phyloP scores from a whole-genome alignment of 2,329 filamentous ascomycete species.

The Cucurbitaria berberidis region DNA sequence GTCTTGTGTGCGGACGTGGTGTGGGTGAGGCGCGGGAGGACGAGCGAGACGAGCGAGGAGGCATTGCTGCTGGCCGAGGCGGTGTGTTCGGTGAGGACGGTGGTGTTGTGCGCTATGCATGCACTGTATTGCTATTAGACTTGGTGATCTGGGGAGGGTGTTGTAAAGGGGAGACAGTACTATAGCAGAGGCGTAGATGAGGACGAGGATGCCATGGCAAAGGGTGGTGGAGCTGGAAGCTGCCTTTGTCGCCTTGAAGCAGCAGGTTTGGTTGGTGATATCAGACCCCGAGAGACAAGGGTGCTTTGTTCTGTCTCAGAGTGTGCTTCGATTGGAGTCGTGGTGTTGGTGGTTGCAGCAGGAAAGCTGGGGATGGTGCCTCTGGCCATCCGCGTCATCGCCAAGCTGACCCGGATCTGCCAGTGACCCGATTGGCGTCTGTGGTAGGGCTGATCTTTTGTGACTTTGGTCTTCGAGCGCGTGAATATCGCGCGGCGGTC shows the following conservation, averaged over 20 bases:
- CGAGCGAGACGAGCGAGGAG: constrained; percentile 86
- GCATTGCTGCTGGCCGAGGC: constrained; percentile 82
- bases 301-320: constrained; percentile 1
- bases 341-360: constrained; percentile 9
- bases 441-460: constrained; percentile 3
- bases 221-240: constrained; percentile 2
- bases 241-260: constrained; percentile 4
- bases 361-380: constrained; percentile 33
- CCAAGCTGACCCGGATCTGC: constrained; percentile 17
- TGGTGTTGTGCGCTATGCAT: constrained; percentile 92
- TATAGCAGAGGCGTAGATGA: constrained; percentile 49
- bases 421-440: constrained; percentile 12
- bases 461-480: background rate
- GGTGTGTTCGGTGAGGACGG: constrained; percentile 92
- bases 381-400: constrained; percentile 34
- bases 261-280: constrained; percentile 10
- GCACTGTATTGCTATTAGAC: constrained; percentile 62
- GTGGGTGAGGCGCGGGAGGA: constrained; percentile 95
- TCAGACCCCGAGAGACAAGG: constrained; percentile 9
- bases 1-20: constrained; percentile 82
- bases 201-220: constrained; percentile 48
- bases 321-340: constrained; percentile 5
- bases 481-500: background rate
- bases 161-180: constrained; percentile 23
- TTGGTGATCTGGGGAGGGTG: background rate